Evolutionary conservation across 1,139 yeast genomes (phyloP).

Genomic region (Magnusiomyces fungicola): DNA sequence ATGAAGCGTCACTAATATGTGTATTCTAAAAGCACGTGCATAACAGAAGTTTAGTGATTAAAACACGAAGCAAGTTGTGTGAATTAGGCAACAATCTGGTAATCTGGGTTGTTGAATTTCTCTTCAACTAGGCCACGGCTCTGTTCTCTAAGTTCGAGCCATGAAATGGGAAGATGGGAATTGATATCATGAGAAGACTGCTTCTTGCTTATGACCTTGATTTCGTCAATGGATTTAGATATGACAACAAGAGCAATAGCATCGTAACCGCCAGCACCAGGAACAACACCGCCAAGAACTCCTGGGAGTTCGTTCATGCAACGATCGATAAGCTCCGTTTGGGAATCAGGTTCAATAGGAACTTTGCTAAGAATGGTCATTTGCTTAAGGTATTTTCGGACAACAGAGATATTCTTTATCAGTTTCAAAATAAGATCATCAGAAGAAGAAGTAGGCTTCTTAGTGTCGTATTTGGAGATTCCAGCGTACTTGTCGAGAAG

Average conservation of each 20-base stretch:
- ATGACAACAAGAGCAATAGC: conserved; percentile 71
- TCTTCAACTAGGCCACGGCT: conserved; percentile 5
- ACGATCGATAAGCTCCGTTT: conserved; percentile 61
- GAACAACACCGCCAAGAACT: conserved; percentile 88
- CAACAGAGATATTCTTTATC: conserved; percentile 35
- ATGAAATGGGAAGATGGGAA: not conserved
- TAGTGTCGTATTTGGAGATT: conserved; percentile 12
- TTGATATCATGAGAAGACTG: not conserved
- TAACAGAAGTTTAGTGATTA: no score
- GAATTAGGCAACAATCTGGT: no score
- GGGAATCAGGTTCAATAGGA: conserved; percentile 78
- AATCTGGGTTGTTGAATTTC: not conserved
- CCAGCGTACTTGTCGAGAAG: conserved; percentile 11
- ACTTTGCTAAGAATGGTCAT: conserved; percentile 68
- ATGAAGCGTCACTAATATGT: no score
- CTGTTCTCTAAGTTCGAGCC: conserved; percentile 6
- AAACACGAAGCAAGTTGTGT: not conserved
- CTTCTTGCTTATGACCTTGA: conserved; percentile 33
- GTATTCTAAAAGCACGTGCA: no score
- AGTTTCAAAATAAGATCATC: conserved; percentile 11
- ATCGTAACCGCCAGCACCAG: conserved; percentile 98
- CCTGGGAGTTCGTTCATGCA: conserved; percentile 51
- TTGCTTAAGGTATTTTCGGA: conserved; percentile 48
- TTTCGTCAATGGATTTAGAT: conserved; percentile 38
- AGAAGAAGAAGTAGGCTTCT: conserved; percentile 19